Base-by-base conservation (phyloP, 2,329 filamentous ascomycete species). In the Fusarium nelsonii region DNA sequence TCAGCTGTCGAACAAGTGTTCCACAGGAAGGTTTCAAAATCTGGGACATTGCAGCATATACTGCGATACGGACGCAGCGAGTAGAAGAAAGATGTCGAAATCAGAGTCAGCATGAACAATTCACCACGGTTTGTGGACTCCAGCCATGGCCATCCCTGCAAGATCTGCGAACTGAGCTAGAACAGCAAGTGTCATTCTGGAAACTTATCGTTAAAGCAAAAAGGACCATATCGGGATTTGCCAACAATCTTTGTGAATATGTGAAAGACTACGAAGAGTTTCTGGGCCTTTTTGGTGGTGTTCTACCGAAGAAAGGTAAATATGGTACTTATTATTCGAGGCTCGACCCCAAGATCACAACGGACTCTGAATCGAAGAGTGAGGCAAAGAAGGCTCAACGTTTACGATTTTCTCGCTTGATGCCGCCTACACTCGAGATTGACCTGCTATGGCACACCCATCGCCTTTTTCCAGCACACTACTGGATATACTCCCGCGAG, bases 371-470 rank as follows among this genome's bases (percentile, higher is more conserved):
- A 1, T 9, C 46, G 23, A 12, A 4, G 23, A 3, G 26, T 2
- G 9, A 28, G 8, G 4, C 6, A 26, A 18, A 11, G 3, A 7
- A 18, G 6, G 14, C 23, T 10, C 16, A n/a, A 23, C 23, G 8
- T 0, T 12, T 16, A 4, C 18, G 26, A 28, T 16, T 26, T 0
- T 8, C 16, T 11, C 26, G 16, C 0, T 7, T 61, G 1, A 2
- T 61, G 0, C 39, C 58, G 0, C 58, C 39, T 6, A 53, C 58
- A 0, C 8, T 61, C 1, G 37, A 61, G n/a, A 39, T 60, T 3
- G 39, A 61, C 4, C n/a, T 61, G 3, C 9, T 61, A 15, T 61
- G 58, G 58, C 55, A 61, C 0, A 61, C 58, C 2, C 58, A 61
- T 5, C 26, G 44, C 5, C 20, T 61, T 1, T 61, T 44, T 9